phyloP scores from a whole-genome alignment of 768 basidiomycete genomes.

The Boletus coccyginus region DNA sequence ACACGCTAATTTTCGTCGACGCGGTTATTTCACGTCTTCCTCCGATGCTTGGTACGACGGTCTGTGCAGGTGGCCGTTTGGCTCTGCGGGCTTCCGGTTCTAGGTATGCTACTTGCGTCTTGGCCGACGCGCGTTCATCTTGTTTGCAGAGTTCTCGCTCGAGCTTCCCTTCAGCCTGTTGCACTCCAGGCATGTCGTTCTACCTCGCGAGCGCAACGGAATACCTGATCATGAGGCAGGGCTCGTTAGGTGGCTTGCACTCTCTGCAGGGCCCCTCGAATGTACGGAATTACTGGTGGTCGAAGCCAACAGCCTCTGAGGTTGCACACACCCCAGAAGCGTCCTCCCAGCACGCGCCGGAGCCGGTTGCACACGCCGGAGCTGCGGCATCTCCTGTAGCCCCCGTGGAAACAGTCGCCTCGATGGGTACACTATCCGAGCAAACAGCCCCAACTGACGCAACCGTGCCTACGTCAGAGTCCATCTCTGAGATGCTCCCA shows the following conservation, averaged over 20 bases:
- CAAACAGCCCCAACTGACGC: background rate
- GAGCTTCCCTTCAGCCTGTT: constrained; percentile 7
- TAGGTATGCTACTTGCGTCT: constrained; percentile 13
- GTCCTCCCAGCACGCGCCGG: constrained; percentile 1
- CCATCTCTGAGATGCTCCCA: constrained; percentile 6
- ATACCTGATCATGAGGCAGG: constrained; percentile 8
- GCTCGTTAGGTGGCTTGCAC: background rate
- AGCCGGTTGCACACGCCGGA: background rate
- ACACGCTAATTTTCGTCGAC: background rate
- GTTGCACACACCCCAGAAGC: background rate
- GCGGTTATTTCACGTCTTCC: background rate
- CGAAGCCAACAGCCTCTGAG: constrained; percentile 17
- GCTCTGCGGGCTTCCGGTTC: constrained; percentile 19
- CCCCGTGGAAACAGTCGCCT: background rate
- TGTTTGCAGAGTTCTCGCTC: constrained; percentile 14
- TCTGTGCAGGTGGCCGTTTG: constrained; percentile 22
- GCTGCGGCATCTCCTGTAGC: background rate
- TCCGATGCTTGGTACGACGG: constrained; percentile 21
- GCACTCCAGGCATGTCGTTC: constrained; percentile 20
- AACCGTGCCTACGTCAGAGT: constrained; percentile 1
- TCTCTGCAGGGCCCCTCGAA: constrained; percentile 12
- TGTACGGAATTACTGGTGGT: constrained; percentile 34
- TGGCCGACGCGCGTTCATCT: constrained; percentile 8
- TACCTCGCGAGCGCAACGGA: background rate
- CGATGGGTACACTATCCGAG: background rate